Conservation (phyloP, 805 yeast species). For the Yamadazyma kitorensis region DNA sequence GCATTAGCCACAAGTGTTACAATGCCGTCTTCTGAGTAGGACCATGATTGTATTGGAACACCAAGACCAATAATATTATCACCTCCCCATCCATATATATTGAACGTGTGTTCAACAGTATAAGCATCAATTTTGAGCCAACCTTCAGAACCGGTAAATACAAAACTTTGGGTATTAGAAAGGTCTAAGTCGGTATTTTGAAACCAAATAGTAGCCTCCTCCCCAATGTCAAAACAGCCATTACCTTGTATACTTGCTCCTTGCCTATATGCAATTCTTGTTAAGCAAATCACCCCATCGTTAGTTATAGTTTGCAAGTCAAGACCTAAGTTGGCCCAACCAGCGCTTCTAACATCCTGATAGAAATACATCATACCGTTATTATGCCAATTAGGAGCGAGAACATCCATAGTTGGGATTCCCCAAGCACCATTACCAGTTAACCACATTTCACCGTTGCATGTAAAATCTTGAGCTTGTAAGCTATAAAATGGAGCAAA, state of each 20-base stretch:
- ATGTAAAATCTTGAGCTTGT: constrained; percentile 9
- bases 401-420: constrained; percentile 9
- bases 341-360: constrained; percentile 8
- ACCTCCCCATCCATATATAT: constrained; percentile 21
- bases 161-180: not conserved
- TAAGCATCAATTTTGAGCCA: constrained; percentile 1
- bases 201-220: constrained; percentile 6
- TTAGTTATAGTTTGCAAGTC: constrained; percentile 15
- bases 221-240: constrained; percentile 22
- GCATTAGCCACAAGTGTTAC: constrained; percentile 1
- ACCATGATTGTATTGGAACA: constrained; percentile 3
- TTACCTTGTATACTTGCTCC: constrained; percentile 16
- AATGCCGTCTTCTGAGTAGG: constrained; percentile 3
- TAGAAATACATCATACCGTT: constrained; percentile 14
- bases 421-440: constrained; percentile 15
- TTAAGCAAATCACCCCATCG: constrained; percentile 24
- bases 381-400: constrained; percentile 12
- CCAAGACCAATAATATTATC: constrained; percentile 21
- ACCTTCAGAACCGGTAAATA: constrained; percentile 1
- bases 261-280: constrained; percentile 15
- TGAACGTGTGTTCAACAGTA: constrained; percentile 6
- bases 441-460: constrained; percentile 20
- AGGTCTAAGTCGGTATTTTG: constrained; percentile 6
- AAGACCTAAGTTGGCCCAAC: constrained; percentile 14
- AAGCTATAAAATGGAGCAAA: constrained; percentile 1